Conservation (phyloP, 768 basidiomycete species). For the Astraeus odoratus region DNA sequence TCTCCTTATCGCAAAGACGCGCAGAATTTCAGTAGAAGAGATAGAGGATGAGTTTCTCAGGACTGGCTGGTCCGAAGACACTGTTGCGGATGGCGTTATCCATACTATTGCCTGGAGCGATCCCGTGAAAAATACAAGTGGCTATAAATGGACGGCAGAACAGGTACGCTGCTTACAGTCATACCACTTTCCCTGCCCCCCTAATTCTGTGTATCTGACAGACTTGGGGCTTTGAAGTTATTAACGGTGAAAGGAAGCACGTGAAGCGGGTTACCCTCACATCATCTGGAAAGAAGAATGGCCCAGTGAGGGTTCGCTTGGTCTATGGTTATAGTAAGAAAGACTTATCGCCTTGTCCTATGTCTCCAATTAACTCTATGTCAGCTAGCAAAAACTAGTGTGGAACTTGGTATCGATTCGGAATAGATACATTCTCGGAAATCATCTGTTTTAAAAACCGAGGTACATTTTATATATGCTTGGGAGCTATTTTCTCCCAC, state of each 20-base stretch:
- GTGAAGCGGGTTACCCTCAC: slow-evolving; percentile 56
- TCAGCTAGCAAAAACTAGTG: not conserved
- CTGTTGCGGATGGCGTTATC: slow-evolving; percentile 29
- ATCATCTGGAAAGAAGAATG: slow-evolving; percentile 48
- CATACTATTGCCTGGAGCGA: slow-evolving; percentile 45
- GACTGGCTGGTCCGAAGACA: slow-evolving; percentile 37
- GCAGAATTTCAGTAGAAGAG: slow-evolving; percentile 43
- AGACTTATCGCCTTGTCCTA: not conserved
- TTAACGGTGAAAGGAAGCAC: slow-evolving; percentile 55
- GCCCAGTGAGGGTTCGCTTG: slow-evolving; percentile 42
- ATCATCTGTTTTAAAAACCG: too few relatives aligned
- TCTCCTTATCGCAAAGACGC: slow-evolving; percentile 43
- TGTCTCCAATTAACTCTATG: too few relatives aligned
- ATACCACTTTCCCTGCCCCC: not conserved
- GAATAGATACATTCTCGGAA: too few relatives aligned
- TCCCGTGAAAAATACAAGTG: slow-evolving; percentile 47
- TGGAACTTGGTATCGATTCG: too few relatives aligned
- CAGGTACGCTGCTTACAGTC: slow-evolving; percentile 38
- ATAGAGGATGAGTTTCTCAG: slow-evolving; percentile 38
- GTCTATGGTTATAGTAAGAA: slow-evolving; percentile 64
- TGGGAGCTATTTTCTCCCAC: too few relatives aligned
- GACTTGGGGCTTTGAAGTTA: slow-evolving; percentile 59
- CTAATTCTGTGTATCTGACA: slow-evolving; percentile 9
- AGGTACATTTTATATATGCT: too few relatives aligned
- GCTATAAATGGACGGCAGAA: slow-evolving; percentile 51